phyloP scores from a whole-genome alignment of 371 early-diverging fungal genomes.

The Rhizopus sp. region DNA sequence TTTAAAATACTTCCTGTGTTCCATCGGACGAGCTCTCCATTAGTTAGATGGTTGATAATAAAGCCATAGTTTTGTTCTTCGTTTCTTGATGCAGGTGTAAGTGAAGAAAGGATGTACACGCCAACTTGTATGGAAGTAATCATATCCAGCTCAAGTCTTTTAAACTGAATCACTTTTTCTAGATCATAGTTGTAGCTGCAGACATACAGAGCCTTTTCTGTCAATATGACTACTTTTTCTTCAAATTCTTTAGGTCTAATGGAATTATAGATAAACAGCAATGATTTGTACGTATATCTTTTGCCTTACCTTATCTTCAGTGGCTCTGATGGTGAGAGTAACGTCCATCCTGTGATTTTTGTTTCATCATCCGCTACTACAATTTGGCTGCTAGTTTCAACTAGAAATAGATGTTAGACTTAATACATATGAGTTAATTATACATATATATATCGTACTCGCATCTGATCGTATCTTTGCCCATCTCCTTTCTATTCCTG shows the following conservation, averaged over 20 bases:
- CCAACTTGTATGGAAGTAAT: slow-evolving; percentile 64
- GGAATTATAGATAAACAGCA: neutral
- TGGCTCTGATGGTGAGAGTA: slow-evolving; percentile 54
- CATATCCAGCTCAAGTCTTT: slow-evolving; percentile 61
- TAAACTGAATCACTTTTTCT: slow-evolving; percentile 73
- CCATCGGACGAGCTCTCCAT: slow-evolving; percentile 55
- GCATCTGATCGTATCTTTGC: slow-evolving; percentile 53
- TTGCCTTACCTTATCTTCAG: neutral
- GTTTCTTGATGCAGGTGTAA: slow-evolving; percentile 39
- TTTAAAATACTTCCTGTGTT: slow-evolving; percentile 66
- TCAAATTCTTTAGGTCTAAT: slow-evolving; percentile 47
- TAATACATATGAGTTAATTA: slow-evolving; percentile 5
- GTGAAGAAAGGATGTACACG: slow-evolving; percentile 53
- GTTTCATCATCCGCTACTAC: slow-evolving; percentile 64
- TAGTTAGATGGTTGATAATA: slow-evolving; percentile 46
- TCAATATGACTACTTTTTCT: slow-evolving; percentile 73
- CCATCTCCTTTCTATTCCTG: slow-evolving; percentile 54
- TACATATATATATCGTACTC: slow-evolving; percentile 30
- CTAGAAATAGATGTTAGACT: slow-evolving; percentile 21
- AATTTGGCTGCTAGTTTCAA: slow-evolving; percentile 59
- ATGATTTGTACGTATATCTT: neutral
- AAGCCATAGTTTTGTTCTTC: slow-evolving; percentile 64
- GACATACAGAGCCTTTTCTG: slow-evolving; percentile 68
- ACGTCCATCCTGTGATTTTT: slow-evolving; percentile 59
- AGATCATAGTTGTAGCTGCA: slow-evolving; percentile 74